Conservation (phyloP, 306 rosid genomes). For the Ochetophila trinervis region DNA sequence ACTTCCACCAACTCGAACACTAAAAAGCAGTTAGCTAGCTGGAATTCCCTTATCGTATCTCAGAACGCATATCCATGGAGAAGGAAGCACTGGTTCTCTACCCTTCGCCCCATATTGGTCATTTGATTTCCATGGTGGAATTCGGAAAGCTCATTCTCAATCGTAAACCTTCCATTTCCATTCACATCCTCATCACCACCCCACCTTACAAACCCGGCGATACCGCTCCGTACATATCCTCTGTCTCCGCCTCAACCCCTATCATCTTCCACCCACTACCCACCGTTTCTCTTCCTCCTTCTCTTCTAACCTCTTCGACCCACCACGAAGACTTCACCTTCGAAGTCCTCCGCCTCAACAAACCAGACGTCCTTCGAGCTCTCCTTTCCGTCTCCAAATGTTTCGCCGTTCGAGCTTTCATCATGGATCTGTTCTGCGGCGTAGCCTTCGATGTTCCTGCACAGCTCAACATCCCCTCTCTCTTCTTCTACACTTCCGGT, state of each 20-base stretch:
- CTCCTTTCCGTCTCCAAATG: slow-evolving; percentile 19
- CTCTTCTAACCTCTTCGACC: not conserved
- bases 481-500: slow-evolving; percentile 34
- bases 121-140: slow-evolving; percentile 37
- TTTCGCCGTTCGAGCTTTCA: slow-evolving; percentile 21
- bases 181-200: slow-evolving; percentile 38
- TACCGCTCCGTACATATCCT: slow-evolving; percentile 28
- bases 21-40: too few relatives aligned
- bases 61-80: too few relatives aligned
- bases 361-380: slow-evolving; percentile 6
- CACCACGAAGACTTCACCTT: slow-evolving; percentile 30
- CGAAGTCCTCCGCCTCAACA: slow-evolving; percentile 18
- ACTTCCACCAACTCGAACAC: too few relatives aligned
- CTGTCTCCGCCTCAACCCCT: slow-evolving; percentile 25
- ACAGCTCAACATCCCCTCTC: slow-evolving; percentile 34
- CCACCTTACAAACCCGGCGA: slow-evolving; percentile 31
- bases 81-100: slow-evolving; percentile 33
- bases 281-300: slow-evolving; percentile 21
- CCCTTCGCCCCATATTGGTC: slow-evolving; percentile 39
- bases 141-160: slow-evolving; percentile 33
- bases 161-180: slow-evolving; percentile 30
- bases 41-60: too few relatives aligned
- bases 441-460: slow-evolving; percentile 14
- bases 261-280: slow-evolving; percentile 38
- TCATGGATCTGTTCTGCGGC: slow-evolving; percentile 43